Percentiles rank a stretch among this genome's conserved stretches.
These are phyloP conservation scores for Sugiyamaella sp. DNA, from an alignment of 1,139 yeast genomes.

Conservation along the genomic window DNA sequence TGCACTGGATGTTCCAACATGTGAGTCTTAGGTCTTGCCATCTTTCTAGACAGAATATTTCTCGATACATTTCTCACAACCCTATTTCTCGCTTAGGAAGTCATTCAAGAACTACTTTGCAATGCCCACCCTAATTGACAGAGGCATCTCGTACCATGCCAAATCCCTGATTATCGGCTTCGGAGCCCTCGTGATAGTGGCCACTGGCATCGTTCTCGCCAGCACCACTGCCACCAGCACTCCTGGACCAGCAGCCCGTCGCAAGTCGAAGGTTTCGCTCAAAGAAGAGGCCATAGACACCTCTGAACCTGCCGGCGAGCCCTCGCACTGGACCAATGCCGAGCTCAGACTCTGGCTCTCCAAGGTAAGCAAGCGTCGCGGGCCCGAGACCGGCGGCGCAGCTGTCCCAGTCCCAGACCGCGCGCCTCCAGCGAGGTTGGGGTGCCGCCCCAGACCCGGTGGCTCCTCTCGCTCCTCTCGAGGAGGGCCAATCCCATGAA, in stretches of 20 bases:
- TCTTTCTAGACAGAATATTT: background rate
- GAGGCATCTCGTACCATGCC: constrained; percentile 27
- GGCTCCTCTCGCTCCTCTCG: too few species aligned
- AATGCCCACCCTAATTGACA: constrained; percentile 31
- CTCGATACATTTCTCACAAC: too few species aligned
- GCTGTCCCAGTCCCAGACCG: background rate
- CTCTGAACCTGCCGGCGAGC: constrained; percentile 27
- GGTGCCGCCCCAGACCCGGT: background rate
- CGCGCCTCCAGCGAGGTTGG: background rate
- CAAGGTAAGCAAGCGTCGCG: constrained; percentile 28
- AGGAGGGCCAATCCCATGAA: too few species aligned
- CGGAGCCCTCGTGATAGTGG: constrained; percentile 35
- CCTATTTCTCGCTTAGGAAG: too few species aligned
- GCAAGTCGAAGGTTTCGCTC: constrained; percentile 12
- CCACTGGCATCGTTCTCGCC: constrained; percentile 32
- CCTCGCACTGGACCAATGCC: constrained; percentile 31
- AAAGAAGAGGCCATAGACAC: constrained; percentile 22
- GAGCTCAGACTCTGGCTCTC: constrained; percentile 32
- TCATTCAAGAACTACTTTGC: too few species aligned
- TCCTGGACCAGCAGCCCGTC: constrained; percentile 1
- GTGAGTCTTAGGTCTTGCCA: background rate
- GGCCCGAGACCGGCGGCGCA: too few species aligned
- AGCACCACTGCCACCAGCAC: constrained; percentile 23
- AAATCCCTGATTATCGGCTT: constrained; percentile 33
- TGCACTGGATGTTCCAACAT: too few species aligned